Conservation (phyloP, 73 alveolate genomes). For the Symbiodinium pilosum region DNA sequence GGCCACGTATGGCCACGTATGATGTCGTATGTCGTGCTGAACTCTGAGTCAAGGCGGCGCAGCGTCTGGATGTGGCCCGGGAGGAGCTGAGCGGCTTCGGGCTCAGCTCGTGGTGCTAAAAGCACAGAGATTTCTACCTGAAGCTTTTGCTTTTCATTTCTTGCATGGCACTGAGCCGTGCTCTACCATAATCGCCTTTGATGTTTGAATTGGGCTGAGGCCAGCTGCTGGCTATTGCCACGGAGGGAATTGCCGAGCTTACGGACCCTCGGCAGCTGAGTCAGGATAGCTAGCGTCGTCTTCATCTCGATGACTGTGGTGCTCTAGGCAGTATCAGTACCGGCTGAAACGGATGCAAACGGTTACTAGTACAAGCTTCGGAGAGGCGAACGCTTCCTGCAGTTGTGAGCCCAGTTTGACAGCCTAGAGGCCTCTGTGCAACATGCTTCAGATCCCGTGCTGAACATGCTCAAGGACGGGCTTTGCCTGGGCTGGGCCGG, state of each 20-base stretch:
- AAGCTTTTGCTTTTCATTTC: no score
- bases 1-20: no score
- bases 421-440: constrained; percentile 61
- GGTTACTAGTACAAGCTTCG: not conserved
- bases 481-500: no score
- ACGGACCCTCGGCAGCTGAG: not conserved
- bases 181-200: not conserved
- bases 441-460: constrained; percentile 67
- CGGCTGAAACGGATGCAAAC: not conserved
- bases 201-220: not conserved
- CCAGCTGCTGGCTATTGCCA: constrained; percentile 57
- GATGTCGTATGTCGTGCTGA: no score
- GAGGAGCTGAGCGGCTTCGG: constrained; percentile 59
- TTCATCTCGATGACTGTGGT: not conserved
- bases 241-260: constrained; percentile 78
- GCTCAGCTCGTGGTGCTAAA: not conserved
- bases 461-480: constrained; percentile 60
- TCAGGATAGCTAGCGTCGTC: not conserved
- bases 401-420: no score
- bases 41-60: constrained; percentile 7
- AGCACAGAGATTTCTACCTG: no score
- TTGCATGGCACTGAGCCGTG: no score
- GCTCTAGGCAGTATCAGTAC: not conserved
- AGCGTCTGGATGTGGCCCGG: constrained; percentile 57
- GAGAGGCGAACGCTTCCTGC: not conserved